Conservation (phyloP, 768 basidiomycete species). For the Tricholoma hemisulphureum region DNA sequence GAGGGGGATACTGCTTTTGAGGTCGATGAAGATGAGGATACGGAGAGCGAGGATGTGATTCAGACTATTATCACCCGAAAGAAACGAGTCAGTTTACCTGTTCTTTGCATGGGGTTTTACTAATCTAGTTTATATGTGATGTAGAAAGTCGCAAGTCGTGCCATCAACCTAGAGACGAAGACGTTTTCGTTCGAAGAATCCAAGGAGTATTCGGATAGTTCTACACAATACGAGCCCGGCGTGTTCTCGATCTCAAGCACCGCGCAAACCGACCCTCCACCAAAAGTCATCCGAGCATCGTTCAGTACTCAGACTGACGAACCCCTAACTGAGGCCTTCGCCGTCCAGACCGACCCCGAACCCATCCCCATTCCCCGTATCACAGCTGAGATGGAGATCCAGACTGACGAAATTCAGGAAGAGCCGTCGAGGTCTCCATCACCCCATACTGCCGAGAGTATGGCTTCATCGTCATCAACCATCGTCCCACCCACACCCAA, state of each 20-base stretch:
- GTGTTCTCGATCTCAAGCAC: slow-evolving; percentile 46
- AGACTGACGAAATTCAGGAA: slow-evolving; percentile 52
- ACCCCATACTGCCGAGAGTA: slow-evolving; percentile 51
- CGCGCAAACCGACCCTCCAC: slow-evolving; percentile 65
- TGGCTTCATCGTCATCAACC: slow-evolving; percentile 74
- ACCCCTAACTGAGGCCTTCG: slow-evolving; percentile 21
- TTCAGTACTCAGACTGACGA: slow-evolving; percentile 61
- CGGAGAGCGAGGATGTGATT: slow-evolving; percentile 72
- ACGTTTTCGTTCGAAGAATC: slow-evolving; percentile 53
- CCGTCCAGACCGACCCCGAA: slow-evolving; percentile 34
- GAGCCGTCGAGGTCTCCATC: slow-evolving; percentile 46
- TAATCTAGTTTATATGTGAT: slow-evolving; percentile 6
- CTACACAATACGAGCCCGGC: slow-evolving; percentile 65
- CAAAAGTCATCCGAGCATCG: slow-evolving; percentile 43
- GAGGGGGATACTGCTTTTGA: slow-evolving; percentile 37
- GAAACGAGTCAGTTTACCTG: slow-evolving; percentile 44
- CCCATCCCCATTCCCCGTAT: slow-evolving; percentile 36
- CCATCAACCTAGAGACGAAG: slow-evolving; percentile 45
- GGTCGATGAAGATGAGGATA: slow-evolving; percentile 48
- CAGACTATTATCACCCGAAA: slow-evolving; percentile 89
- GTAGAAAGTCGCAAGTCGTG: slow-evolving; percentile 68
- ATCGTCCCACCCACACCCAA: slow-evolving; percentile 70
- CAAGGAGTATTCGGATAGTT: slow-evolving; percentile 75
- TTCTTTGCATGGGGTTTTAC: slow-evolving; percentile 1
- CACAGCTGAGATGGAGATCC: slow-evolving; percentile 58